Base-by-base conservation (phyloP, 139 green algal species). In the Chlamydomonas applanata region DNA sequence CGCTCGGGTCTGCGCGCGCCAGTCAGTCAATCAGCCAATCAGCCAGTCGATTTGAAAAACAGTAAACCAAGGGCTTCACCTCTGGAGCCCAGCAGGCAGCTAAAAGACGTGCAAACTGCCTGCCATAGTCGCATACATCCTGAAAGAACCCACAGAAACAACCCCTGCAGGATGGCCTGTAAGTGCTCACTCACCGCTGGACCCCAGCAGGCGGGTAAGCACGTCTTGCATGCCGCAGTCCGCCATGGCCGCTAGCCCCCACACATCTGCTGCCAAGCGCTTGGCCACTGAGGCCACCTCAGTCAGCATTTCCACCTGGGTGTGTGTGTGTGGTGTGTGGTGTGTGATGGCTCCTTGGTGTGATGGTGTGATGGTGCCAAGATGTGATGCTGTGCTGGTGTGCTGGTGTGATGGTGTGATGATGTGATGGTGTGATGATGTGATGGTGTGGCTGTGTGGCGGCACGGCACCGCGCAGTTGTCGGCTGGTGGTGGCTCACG, bases 221-320 rank as follows among this genome's bases (percentile, higher is more conserved):
- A 72, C 79, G 33, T 71, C 34, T 67, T 86, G 76, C 46, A 81
- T 67, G 59, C 62, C 36, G 40, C 71, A 72, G 0, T 44, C 20
- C 25, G 74, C 57, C 13, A 82, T 66, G 13, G 75, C 80, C 0
- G 57, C 35, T n/a, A 86, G 60, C 35, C 80, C 80, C 72, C 74
- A 75, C 34, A 77, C 75, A 30, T 86, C 80, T 20, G 54, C 80
- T 3, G 79, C 75, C 27, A 88, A 69, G 1, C 76, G 63, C 79
- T 85, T 88, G 9, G 80, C 72, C 35, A 88, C 83, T 57, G 72
- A 82, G 1, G 79, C 76, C 30, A 77, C 76, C 79, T 88, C 83
- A 9, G 75, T 83, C 53, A 88, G 62, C n/a, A 79, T 79, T 76
- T 88, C 83, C 1, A 82, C 36, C 66, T 80, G 60, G 4, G 40